Base-by-base conservation (phyloP, 345 rosid genomes). In the Sonneratia alba region DNA sequence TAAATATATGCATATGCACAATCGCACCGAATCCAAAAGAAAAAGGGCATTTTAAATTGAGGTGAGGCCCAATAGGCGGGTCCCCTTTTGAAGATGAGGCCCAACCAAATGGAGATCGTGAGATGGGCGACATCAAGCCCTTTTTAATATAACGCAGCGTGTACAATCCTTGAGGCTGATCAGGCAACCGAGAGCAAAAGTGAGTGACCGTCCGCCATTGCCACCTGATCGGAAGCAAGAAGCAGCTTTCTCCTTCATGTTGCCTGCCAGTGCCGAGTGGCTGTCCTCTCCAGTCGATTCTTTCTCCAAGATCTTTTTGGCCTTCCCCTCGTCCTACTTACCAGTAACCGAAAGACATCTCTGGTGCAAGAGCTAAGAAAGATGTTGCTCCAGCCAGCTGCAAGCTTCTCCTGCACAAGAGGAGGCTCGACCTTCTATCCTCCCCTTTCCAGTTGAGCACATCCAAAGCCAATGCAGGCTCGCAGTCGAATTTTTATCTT, bases 401-500 rank as follows among this genome's bases (percentile, higher is more conserved):
- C 98, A 36, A 93, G 89, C 80, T 93, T 93, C 32, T 1, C 1
- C 76, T 93, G 98, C 64, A 93, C 89, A 21, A 93, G 85, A 64
- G 83, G 79, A 36, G 98, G 91, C 65, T 91, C 92, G 27, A 91
- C 74, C 80, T 85, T 91, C 32, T 27, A 0, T 27, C 32, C 71
- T 86, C 89, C 27, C 96, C 92, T 70, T 87, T 91, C 93, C 89
- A 88, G 76, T 93, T 90, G 62, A 88, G 88, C 51, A 91, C 78
- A 73, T 89, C 88, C 81, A 93, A 91, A 0, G 98, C 94, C 76
- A 93, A 74, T 21, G 97, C 98, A 38, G 96, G 89, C 70, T 93
- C 97, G 14, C 98, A 78, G 36, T 93, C 91, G 21, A 91, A 91
- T 1, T 70, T 84, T 88, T 36, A 93, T 72, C 80, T 88, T 89